phyloP scores from a whole-genome alignment of 495 filamentous ascomycete genomes.

The Entonaema liquescens region DNA sequence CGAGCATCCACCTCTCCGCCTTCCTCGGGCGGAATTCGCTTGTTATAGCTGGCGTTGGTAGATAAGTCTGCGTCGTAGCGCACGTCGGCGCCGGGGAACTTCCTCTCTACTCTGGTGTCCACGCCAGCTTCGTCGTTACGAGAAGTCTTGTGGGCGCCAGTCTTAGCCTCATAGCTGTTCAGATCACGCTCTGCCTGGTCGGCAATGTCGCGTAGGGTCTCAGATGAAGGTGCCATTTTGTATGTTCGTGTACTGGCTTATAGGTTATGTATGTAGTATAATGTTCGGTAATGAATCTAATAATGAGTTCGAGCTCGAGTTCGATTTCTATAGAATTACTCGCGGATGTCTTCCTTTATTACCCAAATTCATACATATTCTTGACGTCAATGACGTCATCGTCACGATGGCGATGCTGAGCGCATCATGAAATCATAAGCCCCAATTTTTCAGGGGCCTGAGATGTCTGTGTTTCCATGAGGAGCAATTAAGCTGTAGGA shows the following conservation, averaged over 20 bases:
- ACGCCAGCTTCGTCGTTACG: constrained; percentile 46
- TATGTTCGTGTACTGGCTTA: not conserved
- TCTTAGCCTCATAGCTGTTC: constrained; percentile 55
- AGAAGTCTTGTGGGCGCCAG: constrained; percentile 42
- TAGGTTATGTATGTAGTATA: not conserved
- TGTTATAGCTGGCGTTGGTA: constrained; percentile 49
- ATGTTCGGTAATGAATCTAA: not conserved
- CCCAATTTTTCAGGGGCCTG: constrained; percentile 30
- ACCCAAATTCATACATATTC: constrained; percentile 16
- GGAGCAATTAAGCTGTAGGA: constrained; percentile 6
- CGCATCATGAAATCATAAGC: constrained; percentile 45
- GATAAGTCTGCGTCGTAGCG: constrained; percentile 45
- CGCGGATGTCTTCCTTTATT: constrained; percentile 4
- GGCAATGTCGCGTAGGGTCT: constrained; percentile 48
- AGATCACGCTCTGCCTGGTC: constrained; percentile 59
- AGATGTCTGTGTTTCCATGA: not conserved
- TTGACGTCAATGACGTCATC: constrained; percentile 35
- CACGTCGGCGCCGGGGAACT: constrained; percentile 49
- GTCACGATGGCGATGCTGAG: constrained; percentile 19
- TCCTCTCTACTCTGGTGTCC: constrained; percentile 42
- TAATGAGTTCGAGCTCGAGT: not conserved
- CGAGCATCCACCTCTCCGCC: constrained; percentile 50
- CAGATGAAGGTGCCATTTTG: constrained; percentile 36
- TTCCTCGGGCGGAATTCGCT: constrained; percentile 49
- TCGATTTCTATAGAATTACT: not conserved